Percentiles rank a stretch among this genome's conserved stretches.
phyloP scores from a whole-genome alignment of 2,329 filamentous ascomycete genomes.

The Colletotrichum coccodes region DNA sequence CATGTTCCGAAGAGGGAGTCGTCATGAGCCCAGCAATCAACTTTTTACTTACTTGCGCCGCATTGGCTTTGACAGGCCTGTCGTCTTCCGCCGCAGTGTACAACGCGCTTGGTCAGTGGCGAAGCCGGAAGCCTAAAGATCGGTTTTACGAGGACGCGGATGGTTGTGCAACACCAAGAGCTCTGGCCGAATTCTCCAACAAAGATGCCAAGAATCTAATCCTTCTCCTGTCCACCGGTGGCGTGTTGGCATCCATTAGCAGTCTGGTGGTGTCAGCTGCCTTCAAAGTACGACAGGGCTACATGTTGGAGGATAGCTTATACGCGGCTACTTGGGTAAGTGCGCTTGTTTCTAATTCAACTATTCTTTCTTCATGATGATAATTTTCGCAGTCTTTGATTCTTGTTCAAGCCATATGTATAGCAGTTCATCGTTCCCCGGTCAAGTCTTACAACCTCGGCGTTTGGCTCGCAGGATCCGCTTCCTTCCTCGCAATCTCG shows the following conservation, averaged over 20 bases:
- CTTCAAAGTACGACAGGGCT: background rate
- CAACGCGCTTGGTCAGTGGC: background rate
- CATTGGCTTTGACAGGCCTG: background rate
- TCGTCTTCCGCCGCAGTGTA: background rate
- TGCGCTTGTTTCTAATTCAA: no score
- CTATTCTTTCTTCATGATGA: no score
- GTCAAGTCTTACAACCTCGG: conserved; percentile 63
- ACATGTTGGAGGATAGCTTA: background rate
- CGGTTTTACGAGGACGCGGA: conserved; percentile 18
- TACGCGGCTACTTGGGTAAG: background rate
- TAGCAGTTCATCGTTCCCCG: conserved; percentile 58
- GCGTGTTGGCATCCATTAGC: background rate
- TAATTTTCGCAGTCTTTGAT: conserved; percentile 44
- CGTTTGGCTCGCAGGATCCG: conserved; percentile 54
- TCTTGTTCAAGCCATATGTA: conserved; percentile 58
- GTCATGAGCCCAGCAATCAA: background rate
- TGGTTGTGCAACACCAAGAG: background rate
- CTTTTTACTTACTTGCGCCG: background rate
- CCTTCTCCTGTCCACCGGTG: background rate
- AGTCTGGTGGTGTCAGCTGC: background rate
- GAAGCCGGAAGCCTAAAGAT: background rate
- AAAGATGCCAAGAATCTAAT: background rate
- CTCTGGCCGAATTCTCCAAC: conserved; percentile 10
- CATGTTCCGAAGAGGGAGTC: no score
- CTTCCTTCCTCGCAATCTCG: conserved; percentile 52